A percentile compares a stretch with the other conserved stretches of the same genome.
phyloP scores from a whole-genome alignment of 1,284 basidiomycete genomes.

The Gastroboletus turbinatus region DNA sequence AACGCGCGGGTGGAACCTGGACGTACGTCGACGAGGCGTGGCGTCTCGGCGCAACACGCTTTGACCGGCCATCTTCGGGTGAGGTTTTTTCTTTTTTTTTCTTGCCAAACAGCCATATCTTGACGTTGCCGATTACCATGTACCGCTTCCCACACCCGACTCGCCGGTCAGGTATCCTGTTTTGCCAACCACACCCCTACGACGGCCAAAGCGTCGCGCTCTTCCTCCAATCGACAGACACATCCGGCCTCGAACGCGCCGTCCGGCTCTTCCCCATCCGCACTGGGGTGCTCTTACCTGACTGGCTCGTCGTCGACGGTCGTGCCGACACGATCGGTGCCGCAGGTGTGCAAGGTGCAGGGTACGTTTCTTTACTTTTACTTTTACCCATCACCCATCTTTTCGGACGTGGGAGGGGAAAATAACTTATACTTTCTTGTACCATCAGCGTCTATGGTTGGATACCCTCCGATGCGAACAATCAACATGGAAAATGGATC shows the following conservation, averaged over 20 bases:
- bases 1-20: constrained; percentile 22
- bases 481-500: constrained; percentile 41
- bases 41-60: constrained; percentile 16
- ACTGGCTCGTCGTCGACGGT: constrained; percentile 67
- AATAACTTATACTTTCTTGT: background rate
- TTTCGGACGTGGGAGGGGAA: background rate
- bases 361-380: constrained; percentile 46
- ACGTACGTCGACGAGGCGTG: constrained; percentile 15
- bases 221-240: constrained; percentile 60
- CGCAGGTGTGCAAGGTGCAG: constrained; percentile 71
- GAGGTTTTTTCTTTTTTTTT: background rate
- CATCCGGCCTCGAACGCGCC: constrained; percentile 59
- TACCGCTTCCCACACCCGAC: background rate
- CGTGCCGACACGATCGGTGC: constrained; percentile 57
- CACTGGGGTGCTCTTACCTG: constrained; percentile 72
- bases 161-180: constrained; percentile 51
- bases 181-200: constrained; percentile 68
- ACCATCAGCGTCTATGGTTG: constrained; percentile 46
- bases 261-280: constrained; percentile 76
- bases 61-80: constrained; percentile 33
- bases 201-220: constrained; percentile 42
- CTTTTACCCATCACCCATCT: background rate
- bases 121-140: background rate
- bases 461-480: background rate
- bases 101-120: background rate